Evolutionary conservation across 2,329 filamentous ascomycete genomes (phyloP), one percentile per base, ranked within the genome.

Genomic region (Alternaria conjuncta): DNA sequence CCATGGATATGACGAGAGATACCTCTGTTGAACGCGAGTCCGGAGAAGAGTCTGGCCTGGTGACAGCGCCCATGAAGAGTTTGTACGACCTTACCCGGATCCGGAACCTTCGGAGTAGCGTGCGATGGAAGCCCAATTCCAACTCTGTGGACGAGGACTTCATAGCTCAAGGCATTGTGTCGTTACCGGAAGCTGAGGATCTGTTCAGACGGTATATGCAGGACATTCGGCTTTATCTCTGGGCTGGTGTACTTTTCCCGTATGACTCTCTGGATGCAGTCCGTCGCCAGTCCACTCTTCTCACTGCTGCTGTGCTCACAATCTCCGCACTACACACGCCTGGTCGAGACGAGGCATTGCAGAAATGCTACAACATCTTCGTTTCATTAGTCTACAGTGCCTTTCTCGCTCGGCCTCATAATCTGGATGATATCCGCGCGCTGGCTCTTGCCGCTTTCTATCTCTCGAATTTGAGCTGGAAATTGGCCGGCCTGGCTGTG

Each of bases 381-480:
- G 75, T 78, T 2, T 71, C 75, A 10, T 67, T 78, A 4, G 71
- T 75, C 3, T 78, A 78, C 44, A 74, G 70, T 44, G 71, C 75
- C n/a, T 75, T 76, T 60, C 70, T 80, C 9, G 74, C 79, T 5
- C 65, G 76, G 7, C 73, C 75, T n/a, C 73, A 80, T 36, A 79
- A 75, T 43, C 71, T 81, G 7, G 79, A 81, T 45, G 74, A 80
- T 21, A 75, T 82, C 15, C 78, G 80, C 5, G 81, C 78, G 7
- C 63, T 81, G 20, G 76, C 77, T 51, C 75, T 82, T 28, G 80
- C 78, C 12, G 78, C 80, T 3, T 81, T 82, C 66, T 82, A 80
- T 59, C 72, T 82, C 1, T 77, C 79, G 11, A 79, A 80, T 57
- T 66, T 81, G 12, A 81, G 78, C 67, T 81, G 79, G 76, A 78